Evolutionary conservation across 192 early-diverging fungal species (phyloP), one percentile per base, ranked within the genome.

Genomic region (Podochytrium sp.): DNA sequence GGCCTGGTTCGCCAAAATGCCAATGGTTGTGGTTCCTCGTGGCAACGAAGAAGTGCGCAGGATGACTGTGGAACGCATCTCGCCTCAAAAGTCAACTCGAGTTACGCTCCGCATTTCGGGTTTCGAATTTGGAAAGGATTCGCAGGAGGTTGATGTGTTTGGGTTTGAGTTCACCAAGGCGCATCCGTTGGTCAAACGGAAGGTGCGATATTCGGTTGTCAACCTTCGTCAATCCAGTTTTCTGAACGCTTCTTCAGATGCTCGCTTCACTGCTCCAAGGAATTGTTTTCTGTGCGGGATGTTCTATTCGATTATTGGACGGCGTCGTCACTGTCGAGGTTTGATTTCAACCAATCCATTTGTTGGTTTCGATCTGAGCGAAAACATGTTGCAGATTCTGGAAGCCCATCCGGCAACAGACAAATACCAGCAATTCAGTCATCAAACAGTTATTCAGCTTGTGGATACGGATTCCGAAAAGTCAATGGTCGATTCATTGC

Each of bases 391-490:
- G 10, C 43, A 62, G 60, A 32, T 62, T 47, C 6, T 47, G 38
- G 43, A 65, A 47, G 29, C 63, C 7, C 20, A 65, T 41, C 47
- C n/a, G n/a, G n/a, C 63, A 30, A 40, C 12, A 40, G 27, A 65
- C 0, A 14, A 29, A 14, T 65, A 23, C 42, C 18, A 43, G 5
- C 38, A 43, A 40, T 41, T 65, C 29, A 65, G 40, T n/a, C n/a
- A 5, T 16, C 38, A 47, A 10, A 65, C 63, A 12, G 47, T 18
- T 4, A 16, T 65, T 7, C 16, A 12, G 3, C 63, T 65, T 12
- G 14, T 61, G 12, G 59, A 61, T 29, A 57, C 10, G 12, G 18
- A 47, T 20, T 47, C 43, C 43, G 10, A 47, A 16, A 47, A 47
- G n/a, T 47, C 43, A 47, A 47, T 47, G n/a, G 10, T 47, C 43